Conservation (phyloP, 345 rosid species). For the Gynandropsis gynandra region DNA sequence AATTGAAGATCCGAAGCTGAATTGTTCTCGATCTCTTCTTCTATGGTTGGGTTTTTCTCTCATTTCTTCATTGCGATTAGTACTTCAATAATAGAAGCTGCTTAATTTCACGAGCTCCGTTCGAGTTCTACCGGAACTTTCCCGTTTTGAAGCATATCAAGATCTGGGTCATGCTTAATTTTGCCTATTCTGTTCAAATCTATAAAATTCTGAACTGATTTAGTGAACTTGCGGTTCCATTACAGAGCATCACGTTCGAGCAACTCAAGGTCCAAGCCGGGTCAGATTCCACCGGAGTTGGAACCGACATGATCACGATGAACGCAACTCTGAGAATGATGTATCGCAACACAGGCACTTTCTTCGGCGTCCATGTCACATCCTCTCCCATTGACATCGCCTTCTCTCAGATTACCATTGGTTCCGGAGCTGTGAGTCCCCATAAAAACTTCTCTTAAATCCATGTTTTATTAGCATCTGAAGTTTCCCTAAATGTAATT, state of each 20-base stretch:
- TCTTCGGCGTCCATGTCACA: constrained; percentile 85
- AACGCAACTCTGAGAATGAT: constrained; percentile 68
- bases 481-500: neutral
- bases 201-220: neutral
- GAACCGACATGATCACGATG: constrained; percentile 86
- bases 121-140: no score
- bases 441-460: neutral
- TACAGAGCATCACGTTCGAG: constrained; percentile 73
- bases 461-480: no score
- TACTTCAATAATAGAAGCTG: no score
- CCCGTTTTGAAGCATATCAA: neutral
- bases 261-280: constrained; percentile 86
- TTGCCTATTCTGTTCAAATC: neutral
- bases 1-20: no score
- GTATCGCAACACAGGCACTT: constrained; percentile 83
- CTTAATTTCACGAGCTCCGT: no score
- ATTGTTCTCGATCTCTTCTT: no score
- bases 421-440: constrained; percentile 66
- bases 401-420: constrained; percentile 54
- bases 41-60: no score
- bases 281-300: constrained; percentile 69
- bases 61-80: no score
- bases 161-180: neutral
- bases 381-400: constrained; percentile 68
- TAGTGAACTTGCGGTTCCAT: neutral